Conservation (phyloP, 2,329 filamentous ascomycete species). For the Colletotrichum sansevieriae region DNA sequence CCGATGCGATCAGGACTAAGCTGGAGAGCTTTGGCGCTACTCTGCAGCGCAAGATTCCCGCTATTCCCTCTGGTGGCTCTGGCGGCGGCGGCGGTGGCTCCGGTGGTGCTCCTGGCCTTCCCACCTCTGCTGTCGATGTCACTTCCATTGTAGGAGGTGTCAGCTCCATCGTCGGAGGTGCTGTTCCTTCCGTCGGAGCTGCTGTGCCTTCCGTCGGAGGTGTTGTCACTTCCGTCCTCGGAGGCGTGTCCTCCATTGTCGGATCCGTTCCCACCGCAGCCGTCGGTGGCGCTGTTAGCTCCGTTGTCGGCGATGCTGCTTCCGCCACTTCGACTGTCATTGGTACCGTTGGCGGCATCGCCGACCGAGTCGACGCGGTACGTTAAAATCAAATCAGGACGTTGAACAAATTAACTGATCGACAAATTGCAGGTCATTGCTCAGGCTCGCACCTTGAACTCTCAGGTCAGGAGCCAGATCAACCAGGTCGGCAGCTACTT, state of each 20-base stretch:
- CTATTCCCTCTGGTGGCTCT: not conserved
- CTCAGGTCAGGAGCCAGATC: slow-evolving; percentile 10
- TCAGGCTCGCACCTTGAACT: slow-evolving; percentile 7
- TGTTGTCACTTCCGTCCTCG: not conserved
- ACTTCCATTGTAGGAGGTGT: not conserved
- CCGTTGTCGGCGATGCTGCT: not conserved
- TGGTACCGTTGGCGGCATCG: slow-evolving; percentile 8
- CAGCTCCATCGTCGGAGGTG: not conserved
- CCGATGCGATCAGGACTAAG: slow-evolving; percentile 1
- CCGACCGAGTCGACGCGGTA: not conserved
- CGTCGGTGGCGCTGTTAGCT: not conserved
- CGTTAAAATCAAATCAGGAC: no score
- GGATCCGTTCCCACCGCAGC: not conserved
- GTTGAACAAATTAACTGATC: no score
- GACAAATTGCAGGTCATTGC: not conserved
- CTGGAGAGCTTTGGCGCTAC: not conserved
- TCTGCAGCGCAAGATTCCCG: not conserved
- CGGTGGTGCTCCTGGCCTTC: not conserved
- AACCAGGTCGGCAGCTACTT: slow-evolving; percentile 11
- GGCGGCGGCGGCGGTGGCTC: not conserved
- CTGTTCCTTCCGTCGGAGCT: not conserved
- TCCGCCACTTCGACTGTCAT: not conserved
- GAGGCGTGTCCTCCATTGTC: not conserved
- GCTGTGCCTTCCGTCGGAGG: not conserved
- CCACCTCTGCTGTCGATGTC: not conserved